Evolutionary conservation across 179 eudicot genomes (phyloP).

Genomic region (Gypsophila paniculata): DNA sequence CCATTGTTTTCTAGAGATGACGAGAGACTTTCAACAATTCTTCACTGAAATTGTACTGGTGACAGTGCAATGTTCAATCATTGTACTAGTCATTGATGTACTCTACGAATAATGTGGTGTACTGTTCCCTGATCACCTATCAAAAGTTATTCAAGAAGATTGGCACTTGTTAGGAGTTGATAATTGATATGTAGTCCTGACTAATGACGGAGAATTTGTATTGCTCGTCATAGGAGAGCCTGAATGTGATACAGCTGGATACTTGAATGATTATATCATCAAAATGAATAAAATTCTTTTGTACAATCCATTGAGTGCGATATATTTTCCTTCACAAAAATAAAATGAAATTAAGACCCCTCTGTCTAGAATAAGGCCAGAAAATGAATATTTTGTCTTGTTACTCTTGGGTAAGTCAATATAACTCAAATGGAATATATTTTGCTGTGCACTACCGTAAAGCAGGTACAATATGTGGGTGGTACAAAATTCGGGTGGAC

Average conservation of each 20-base stretch:
- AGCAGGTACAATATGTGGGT: constrained; percentile 20
- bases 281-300: background rate
- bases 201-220: background rate
- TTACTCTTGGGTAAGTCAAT: constrained; percentile 22
- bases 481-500: constrained; percentile 21
- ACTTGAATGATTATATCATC: background rate
- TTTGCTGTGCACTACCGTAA: constrained; percentile 29
- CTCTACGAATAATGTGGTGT: background rate
- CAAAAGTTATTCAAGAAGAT: background rate
- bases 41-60: constrained; percentile 3
- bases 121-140: background rate
- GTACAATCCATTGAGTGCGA: background rate
- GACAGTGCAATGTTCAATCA: constrained; percentile 1
- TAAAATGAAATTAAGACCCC: background rate
- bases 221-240: background rate
- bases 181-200: background rate
- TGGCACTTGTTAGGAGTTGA: background rate
- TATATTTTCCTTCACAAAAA: background rate
- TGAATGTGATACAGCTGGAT: constrained; percentile 2
- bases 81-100: background rate
- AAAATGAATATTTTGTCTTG: constrained; percentile 25
- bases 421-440: constrained; percentile 26
- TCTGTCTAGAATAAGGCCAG: background rate
- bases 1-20: constrained; percentile 1
- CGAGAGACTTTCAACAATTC: background rate